phyloP scores from a whole-genome alignment of 352 stramenopile species.

The Globisporangium rhizosaccharum region DNA sequence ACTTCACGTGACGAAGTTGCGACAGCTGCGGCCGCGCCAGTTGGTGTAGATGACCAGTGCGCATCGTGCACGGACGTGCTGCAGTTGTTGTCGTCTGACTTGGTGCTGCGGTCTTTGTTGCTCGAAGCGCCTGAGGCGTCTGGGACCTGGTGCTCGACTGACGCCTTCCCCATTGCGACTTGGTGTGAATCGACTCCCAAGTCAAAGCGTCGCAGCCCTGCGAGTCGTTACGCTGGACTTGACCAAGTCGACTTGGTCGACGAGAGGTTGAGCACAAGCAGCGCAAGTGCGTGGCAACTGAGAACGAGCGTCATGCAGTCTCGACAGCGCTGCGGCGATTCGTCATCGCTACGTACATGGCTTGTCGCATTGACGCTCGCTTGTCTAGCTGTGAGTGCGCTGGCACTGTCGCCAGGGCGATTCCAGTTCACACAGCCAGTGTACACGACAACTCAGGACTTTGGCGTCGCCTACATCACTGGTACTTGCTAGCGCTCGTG shows the following conservation, averaged over 20 bases:
- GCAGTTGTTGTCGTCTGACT: not conserved
- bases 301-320: too few relatives aligned
- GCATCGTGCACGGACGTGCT: not conserved
- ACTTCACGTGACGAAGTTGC: constrained; percentile 35
- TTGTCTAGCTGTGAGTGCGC: too few relatives aligned
- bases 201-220: not conserved
- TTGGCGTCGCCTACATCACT: constrained; percentile 57
- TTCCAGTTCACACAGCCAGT: constrained; percentile 55
- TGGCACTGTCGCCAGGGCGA: constrained; percentile 23
- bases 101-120: not conserved
- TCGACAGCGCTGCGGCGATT: too few relatives aligned
- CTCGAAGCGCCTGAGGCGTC: constrained; percentile 2
- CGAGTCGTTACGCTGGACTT: not conserved
- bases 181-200: not conserved
- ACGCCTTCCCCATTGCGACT: constrained; percentile 22
- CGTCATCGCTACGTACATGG: not conserved
- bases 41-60: not conserved
- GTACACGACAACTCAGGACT: constrained; percentile 56
- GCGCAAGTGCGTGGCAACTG: too few relatives aligned
- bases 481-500: constrained; percentile 12
- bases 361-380: too few relatives aligned
- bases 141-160: constrained; percentile 16
- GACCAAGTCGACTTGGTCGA: too few relatives aligned
- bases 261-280: too few relatives aligned
- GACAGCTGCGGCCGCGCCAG: not conserved